These are phyloP conservation scores for Linaria vulgaris DNA, from an alignment of 257 asterid genomes.

Conservation along the genomic window DNA sequence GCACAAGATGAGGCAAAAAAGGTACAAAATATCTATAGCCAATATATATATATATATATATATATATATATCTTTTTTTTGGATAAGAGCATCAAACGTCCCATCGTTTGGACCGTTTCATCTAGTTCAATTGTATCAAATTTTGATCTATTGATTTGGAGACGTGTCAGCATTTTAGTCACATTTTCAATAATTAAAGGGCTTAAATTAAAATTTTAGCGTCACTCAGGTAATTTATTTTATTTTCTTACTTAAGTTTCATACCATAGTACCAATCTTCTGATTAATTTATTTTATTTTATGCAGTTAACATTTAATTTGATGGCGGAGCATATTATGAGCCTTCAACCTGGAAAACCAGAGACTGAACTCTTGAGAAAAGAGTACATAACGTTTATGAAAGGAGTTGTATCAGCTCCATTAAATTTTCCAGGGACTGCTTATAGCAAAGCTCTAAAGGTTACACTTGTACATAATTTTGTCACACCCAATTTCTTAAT, in stretches of 20 bases:
- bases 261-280: background rate
- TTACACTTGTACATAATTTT: conserved; percentile 5
- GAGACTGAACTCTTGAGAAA: conserved; percentile 75
- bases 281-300: background rate
- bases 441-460: conserved; percentile 76
- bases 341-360: conserved; percentile 69
- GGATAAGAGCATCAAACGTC: no score
- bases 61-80: no score
- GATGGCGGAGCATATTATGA: conserved; percentile 94
- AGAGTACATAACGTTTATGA: conserved; percentile 91
- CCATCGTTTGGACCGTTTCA: no score
- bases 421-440: conserved; percentile 94
- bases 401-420: conserved; percentile 95
- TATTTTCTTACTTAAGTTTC: background rate
- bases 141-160: no score
- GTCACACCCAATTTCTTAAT: background rate
- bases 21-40: conserved; percentile 37
- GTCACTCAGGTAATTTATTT: background rate
- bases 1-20: conserved; percentile 96
- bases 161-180: no score
- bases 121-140: no score
- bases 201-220: no score
- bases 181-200: no score
- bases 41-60: no score
- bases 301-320: conserved; percentile 81